Evolutionary conservation across 1,139 yeast species (phyloP).

Genomic region (Geotrichum klebahnii): DNA sequence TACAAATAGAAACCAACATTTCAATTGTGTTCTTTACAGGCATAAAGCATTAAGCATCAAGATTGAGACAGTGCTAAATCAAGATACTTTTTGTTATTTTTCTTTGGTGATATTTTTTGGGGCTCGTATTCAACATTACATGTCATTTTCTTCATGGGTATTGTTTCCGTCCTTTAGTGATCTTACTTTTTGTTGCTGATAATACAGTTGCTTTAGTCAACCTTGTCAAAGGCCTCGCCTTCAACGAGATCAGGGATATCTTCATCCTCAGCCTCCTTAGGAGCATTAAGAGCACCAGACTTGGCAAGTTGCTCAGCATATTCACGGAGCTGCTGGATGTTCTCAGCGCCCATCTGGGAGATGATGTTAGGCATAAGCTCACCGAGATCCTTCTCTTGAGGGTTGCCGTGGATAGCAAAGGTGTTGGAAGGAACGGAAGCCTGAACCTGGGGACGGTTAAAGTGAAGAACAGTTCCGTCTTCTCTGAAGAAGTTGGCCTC

Average conservation of each 20-base stretch:
- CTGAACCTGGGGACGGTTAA: conserved; percentile 92
- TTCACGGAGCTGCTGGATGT: conserved; percentile 82
- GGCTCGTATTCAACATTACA: neutral
- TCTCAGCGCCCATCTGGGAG: conserved; percentile 96
- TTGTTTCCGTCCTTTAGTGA: neutral
- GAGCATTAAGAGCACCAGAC: conserved; percentile 46
- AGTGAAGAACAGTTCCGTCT: conserved; percentile 93
- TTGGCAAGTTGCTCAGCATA: conserved; percentile 84
- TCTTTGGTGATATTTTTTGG: neutral
- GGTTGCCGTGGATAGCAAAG: conserved; percentile 90
- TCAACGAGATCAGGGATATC: conserved; percentile 90
- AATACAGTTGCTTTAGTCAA: conserved; percentile 13
- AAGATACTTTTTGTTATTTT: neutral
- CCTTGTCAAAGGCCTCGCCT: conserved; percentile 88
- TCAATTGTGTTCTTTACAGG: neutral
- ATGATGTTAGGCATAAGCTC: conserved; percentile 93
- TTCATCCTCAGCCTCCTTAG: conserved; percentile 52
- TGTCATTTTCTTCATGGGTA: neutral
- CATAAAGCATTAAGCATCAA: too few species aligned
- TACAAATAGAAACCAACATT: too few species aligned
- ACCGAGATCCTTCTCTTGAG: conserved; percentile 88
- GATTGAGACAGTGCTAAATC: too few species aligned
- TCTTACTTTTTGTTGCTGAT: neutral
- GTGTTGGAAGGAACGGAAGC: conserved; percentile 89
- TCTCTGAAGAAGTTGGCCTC: conserved; percentile 98